Percentiles rank a stretch among this genome's conserved stretches.
Evolutionary conservation across 176 grass and related monocot species (phyloP).

Genomic region (Tillandsia leiboldiana): DNA sequence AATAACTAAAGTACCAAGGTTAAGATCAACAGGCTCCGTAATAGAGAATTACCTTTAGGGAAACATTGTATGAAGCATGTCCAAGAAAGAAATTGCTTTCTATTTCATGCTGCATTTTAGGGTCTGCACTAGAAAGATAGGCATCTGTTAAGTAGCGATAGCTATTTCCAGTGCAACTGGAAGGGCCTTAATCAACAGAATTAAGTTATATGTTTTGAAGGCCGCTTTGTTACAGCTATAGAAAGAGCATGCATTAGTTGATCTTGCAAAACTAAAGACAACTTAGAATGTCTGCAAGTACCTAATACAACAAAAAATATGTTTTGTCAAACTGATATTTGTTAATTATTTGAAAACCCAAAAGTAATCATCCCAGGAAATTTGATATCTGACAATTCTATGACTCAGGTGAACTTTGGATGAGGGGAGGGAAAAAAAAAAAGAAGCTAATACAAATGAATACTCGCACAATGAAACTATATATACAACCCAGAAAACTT

Average conservation of each 20-base stretch:
- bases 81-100: slow-evolving; percentile 21
- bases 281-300: no score
- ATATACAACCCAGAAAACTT: no score
- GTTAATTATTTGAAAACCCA: no score
- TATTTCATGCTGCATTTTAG: slow-evolving; percentile 21
- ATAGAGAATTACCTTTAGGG: slow-evolving; percentile 14
- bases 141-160: neutral
- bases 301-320: no score
- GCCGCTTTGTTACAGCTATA: neutral
- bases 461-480: no score
- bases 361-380: no score
- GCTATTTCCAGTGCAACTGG: neutral
- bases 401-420: no score
- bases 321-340: no score
- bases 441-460: no score
- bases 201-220: neutral
- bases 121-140: slow-evolving; percentile 13
- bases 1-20: slow-evolving; percentile 9
- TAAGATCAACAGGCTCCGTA: neutral
- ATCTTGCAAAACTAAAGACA: no score
- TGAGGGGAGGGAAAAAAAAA: no score
- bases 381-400: no score
- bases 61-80: slow-evolving; percentile 20
- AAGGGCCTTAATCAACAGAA: neutral
- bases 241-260: neutral